Base-by-base conservation (phyloP, 176 grass and related monocot species). In the Oryza brachyantha region DNA sequence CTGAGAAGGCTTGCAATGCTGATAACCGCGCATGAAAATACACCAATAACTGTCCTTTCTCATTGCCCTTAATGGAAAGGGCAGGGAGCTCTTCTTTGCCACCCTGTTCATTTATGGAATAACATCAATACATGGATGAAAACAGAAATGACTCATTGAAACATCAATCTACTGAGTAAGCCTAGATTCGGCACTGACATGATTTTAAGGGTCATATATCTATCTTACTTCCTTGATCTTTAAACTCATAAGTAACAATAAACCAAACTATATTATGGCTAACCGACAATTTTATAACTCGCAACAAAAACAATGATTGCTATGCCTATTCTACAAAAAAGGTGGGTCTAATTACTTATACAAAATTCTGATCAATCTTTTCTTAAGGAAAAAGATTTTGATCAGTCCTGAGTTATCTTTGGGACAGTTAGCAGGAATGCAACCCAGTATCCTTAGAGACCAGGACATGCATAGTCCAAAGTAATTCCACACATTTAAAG, bases 1-100 rank as follows among this genome's bases (percentile, higher is more conserved):
- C 77, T 8, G 92, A 94, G 82, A 99, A 99, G 17, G 96, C 96
- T 70, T 99, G 96, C 66, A 99, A 41, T 3, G 79, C 79, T 24
- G 96, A 99, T 82, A 99, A 71, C 54, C 57, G 83, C 5, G 86
- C 92, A 16, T 96, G 96, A 74, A 99, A 99, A 89, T 99, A 81
- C 76, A 99, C 88, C 74, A 90, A 75, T 70, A 93, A 84, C 64
- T 91, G 86, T 40, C 76, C 90, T 79, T 78, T 70, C 46, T 90
- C 88, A 2, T 89, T 85, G 29, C 78, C 70, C 74, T 83, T 89
- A 79, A 99, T 86, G 36, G 84, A 96, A 59, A 99, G 5, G 25
- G 82, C 84, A 42, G 96, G 90, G 55, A 93, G 37, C 21, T 88
- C 91, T 58, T 93, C 92, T 80, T 93, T 99, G 81, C 84, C 87